Conservation (phyloP, 208 protist species). For the Crithidia bombi region DNA sequence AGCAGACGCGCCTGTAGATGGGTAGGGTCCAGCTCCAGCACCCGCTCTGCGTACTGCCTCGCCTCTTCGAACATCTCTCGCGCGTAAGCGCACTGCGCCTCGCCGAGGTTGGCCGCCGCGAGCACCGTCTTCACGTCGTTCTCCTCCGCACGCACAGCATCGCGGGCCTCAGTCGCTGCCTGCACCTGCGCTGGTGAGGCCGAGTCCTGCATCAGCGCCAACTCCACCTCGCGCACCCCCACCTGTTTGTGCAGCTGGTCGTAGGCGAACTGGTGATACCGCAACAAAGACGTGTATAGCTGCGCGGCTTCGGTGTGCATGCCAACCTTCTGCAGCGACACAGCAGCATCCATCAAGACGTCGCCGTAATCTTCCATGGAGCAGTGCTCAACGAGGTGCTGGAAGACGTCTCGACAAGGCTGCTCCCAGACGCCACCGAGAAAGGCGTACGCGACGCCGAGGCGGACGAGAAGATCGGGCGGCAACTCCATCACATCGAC, state of each 20-base stretch:
- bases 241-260: slow-evolving; percentile 28
- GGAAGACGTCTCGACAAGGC: slow-evolving; percentile 80
- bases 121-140: slow-evolving; percentile 64
- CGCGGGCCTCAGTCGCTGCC: slow-evolving; percentile 13
- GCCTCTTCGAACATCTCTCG: slow-evolving; percentile 39
- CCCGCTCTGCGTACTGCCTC: slow-evolving; percentile 31
- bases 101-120: slow-evolving; percentile 55
- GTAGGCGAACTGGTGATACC: slow-evolving; percentile 72
- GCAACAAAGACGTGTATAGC: slow-evolving; percentile 69
- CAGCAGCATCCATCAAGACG: slow-evolving; percentile 80
- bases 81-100: slow-evolving; percentile 67
- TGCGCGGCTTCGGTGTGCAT: slow-evolving; percentile 61
- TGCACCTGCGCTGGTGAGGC: slow-evolving; percentile 23
- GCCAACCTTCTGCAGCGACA: slow-evolving; percentile 73
- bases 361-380: slow-evolving; percentile 85
- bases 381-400: slow-evolving; percentile 78
- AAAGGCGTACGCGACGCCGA: slow-evolving; percentile 83
- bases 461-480: slow-evolving; percentile 83
- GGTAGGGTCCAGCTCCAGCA: slow-evolving; percentile 61
- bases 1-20: slow-evolving; percentile 79
- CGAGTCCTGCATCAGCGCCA: slow-evolving; percentile 28
- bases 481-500: slow-evolving; percentile 77
- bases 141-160: slow-evolving; percentile 28
- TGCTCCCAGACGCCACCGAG: slow-evolving; percentile 56
- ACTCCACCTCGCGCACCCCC: slow-evolving; percentile 21